These are phyloP conservation scores for Lasiodiplodia citricola DNA, from an alignment of 2,329 filamentous ascomycete genomes.

Conservation along the genomic window DNA sequence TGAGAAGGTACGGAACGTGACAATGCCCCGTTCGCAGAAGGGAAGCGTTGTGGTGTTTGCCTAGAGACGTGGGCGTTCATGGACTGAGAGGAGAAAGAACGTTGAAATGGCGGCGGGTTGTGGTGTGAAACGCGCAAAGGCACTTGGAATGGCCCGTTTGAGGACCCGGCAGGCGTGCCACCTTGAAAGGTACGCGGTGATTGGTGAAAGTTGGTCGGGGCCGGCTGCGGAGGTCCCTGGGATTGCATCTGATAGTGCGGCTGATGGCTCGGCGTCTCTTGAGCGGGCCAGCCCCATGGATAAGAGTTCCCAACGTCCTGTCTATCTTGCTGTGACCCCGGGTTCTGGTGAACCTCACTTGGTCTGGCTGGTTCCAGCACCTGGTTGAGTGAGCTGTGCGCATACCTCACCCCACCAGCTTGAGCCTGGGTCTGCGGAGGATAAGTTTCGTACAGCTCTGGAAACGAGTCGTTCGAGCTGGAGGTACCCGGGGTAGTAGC, in stretches of 20 bases:
- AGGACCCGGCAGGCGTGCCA: not conserved
- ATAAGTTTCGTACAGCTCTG: conserved; percentile 5
- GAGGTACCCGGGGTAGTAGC: conserved; percentile 17
- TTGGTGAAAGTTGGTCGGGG: not conserved
- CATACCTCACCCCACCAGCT: conserved; percentile 9
- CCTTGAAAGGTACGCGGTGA: not conserved
- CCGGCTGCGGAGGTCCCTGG: not conserved
- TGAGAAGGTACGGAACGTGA: not conserved
- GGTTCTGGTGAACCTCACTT: not conserved
- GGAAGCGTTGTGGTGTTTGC: not conserved
- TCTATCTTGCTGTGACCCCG: not conserved
- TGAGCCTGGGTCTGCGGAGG: conserved; percentile 6
- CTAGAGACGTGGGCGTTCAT: not conserved
- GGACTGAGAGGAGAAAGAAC: conserved; percentile 9
- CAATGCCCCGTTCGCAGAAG: not conserved
- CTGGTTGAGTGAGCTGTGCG: conserved; percentile 12
- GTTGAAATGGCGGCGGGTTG: not conserved
- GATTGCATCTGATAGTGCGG: not conserved
- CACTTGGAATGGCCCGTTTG: not conserved
- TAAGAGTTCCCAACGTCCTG: not conserved
- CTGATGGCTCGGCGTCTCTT: not conserved
- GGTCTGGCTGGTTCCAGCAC: not conserved
- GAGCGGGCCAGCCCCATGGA: not conserved
- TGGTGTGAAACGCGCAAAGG: not conserved
- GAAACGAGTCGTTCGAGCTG: conserved; percentile 17